Conservation (phyloP, 495 filamentous ascomycete genomes). For the Trichoderma asperelloides region DNA sequence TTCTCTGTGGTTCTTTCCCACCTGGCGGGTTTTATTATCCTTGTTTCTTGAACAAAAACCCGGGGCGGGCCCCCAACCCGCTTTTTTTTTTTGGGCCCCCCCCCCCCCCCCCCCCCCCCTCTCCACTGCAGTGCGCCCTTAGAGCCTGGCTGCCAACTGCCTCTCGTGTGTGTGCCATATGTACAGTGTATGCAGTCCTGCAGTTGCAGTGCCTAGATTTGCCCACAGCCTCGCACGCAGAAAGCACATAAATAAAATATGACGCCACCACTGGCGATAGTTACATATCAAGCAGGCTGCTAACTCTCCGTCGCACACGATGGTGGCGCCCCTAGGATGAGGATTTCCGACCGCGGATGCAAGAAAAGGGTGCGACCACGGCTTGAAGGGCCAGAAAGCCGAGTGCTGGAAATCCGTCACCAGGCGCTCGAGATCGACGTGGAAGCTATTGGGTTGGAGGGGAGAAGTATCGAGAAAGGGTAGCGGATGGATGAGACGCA, state of each 20-base stretch:
- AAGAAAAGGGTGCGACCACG: background rate
- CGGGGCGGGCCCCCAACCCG: too few relatives aligned
- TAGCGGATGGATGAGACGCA: background rate
- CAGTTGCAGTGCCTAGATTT: background rate
- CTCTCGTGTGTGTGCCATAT: background rate
- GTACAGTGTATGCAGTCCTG: background rate
- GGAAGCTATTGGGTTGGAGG: background rate
- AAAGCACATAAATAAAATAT: background rate
- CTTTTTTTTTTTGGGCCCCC: too few relatives aligned
- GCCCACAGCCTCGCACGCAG: background rate
- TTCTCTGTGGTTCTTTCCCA: too few relatives aligned
- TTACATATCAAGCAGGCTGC: background rate
- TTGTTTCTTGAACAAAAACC: too few relatives aligned
- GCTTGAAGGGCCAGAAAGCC: background rate
- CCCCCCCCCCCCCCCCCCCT: background rate
- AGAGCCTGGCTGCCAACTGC: background rate
- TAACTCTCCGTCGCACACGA: background rate
- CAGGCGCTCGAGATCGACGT: background rate
- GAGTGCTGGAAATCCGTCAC: background rate
- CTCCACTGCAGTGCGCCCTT: background rate
- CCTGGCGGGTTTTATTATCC: too few relatives aligned
- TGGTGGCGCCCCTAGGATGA: background rate
- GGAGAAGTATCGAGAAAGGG: background rate
- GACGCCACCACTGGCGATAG: conserved; percentile 1
- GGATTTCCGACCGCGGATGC: background rate